phyloP scores from a whole-genome alignment of 805 yeast genomes.

The Candida arabinofermentans region DNA sequence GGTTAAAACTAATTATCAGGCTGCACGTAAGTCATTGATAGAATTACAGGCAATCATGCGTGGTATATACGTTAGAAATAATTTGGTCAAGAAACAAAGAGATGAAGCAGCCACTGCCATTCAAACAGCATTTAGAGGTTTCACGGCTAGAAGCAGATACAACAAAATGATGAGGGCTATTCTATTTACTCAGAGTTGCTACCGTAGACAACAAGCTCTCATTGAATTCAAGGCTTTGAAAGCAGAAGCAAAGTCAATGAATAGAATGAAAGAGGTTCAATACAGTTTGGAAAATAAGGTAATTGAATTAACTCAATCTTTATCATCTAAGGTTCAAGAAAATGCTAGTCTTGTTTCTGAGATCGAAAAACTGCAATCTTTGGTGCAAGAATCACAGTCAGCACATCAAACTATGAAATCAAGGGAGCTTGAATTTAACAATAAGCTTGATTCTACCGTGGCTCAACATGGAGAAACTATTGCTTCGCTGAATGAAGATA shows the following conservation, averaged over 20 bases:
- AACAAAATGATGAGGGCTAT: constrained; percentile 48
- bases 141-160: constrained; percentile 52
- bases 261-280: constrained; percentile 85
- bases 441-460: constrained; percentile 41
- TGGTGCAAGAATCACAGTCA: constrained; percentile 50
- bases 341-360: constrained; percentile 68
- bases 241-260: constrained; percentile 89
- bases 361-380: constrained; percentile 48
- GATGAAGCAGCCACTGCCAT: constrained; percentile 63
- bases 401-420: constrained; percentile 51
- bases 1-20: constrained; percentile 38
- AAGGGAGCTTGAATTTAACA: constrained; percentile 51
- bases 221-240: constrained; percentile 59
- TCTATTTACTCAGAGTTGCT: constrained; percentile 68
- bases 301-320: constrained; percentile 86
- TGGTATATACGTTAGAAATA: constrained; percentile 52
- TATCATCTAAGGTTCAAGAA: constrained; percentile 76
- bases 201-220: constrained; percentile 73
- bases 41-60: constrained; percentile 45
- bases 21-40: constrained; percentile 36
- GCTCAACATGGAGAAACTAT: constrained; percentile 47
- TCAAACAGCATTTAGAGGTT: constrained; percentile 74
- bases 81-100: constrained; percentile 45
- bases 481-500: constrained; percentile 49
- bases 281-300: constrained; percentile 95